Base-by-base conservation (phyloP, 345 rosid species). In the Firmiana major region DNA sequence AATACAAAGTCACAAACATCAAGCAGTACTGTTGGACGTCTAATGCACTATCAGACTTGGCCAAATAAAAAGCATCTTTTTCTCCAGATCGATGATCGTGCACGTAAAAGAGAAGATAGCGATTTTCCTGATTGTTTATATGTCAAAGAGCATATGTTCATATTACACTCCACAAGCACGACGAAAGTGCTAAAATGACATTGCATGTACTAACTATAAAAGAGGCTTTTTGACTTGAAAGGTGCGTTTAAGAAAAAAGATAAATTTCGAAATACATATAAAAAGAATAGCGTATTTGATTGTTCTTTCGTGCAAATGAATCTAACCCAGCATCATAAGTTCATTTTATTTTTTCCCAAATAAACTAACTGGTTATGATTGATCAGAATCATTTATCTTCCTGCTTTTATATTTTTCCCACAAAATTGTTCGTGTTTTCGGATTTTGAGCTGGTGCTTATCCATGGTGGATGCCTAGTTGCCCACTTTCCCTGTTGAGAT, bases 381-480 rank as follows among this genome's bases (percentile, higher is more conserved):
- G 16, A 31, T 31, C 60, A 13, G 75, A 53, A 53, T 71, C 75
- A 19, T 53, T 51, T 71, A 26, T 62, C 34, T 71, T 71, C 3
- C 55, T 15, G 7, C 38, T 8, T 51, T 71, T 51, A 31, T 28
- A 6, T 28, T 62, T 62, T 28, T 3, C 10, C 66, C n/a, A 51
- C 43, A 34, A 34, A 1, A 31, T 31, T 69, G 12, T 46, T 10
- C 42, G 17, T 10, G 45, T 26, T 51, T 48, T 51, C 26, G 9
- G 17, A 9, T 9, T 31, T 31, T 49, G 9, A 71, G 28, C 58
- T 53, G 46, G 75, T 71, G 46, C 63, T 6, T 34, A 71, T 71
- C 63, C 16, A 71, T 34, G 48, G 75, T n/a, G 75, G 46, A 36
- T 71, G 48, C 31, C n/a, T 34, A 53, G 19, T 71, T 53, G 31